These are phyloP conservation scores for Hymenoscyphus linearis DNA, from an alignment of 2,329 filamentous ascomycete species.

Conservation along the genomic window DNA sequence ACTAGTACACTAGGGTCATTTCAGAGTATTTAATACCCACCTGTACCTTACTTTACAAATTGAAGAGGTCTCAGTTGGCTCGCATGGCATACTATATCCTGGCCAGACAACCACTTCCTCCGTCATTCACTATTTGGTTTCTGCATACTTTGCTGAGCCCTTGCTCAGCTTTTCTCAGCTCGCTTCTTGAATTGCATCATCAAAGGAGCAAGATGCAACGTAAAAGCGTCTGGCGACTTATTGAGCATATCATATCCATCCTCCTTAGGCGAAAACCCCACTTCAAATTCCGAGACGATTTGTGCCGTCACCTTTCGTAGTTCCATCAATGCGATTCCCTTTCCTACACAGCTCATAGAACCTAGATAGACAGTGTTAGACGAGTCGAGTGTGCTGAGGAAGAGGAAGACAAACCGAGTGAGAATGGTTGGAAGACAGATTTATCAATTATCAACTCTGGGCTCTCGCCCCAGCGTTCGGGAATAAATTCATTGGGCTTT, in stretches of 20 bases:
- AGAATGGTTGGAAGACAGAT: conserved; percentile 27
- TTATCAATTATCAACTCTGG: conserved; percentile 22
- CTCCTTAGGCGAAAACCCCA: conserved; percentile 17
- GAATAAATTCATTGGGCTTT: conserved; percentile 16
- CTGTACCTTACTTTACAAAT: no score
- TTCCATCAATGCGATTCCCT: conserved; percentile 21
- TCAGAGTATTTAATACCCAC: no score
- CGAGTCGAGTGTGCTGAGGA: background rate
- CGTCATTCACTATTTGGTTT: no score
- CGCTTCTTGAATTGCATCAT: conserved; percentile 15
- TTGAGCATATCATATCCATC: conserved; percentile 14
- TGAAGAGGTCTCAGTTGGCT: no score
- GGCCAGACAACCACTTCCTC: no score
- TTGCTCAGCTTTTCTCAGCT: background rate
- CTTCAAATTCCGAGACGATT: conserved; percentile 16
- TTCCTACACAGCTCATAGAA: conserved; percentile 19
- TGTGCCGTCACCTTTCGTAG: conserved; percentile 14
- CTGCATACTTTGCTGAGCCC: no score
- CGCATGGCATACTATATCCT: no score
- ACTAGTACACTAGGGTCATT: no score
- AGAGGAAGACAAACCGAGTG: conserved; percentile 18
- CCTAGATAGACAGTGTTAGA: conserved; percentile 4
- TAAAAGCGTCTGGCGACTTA: conserved; percentile 17
- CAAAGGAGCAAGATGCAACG: conserved; percentile 12
- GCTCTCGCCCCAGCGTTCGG: conserved; percentile 22